Evolutionary conservation across 352 stramenopile genomes (phyloP).

Genomic region (Pythium brassicae): DNA sequence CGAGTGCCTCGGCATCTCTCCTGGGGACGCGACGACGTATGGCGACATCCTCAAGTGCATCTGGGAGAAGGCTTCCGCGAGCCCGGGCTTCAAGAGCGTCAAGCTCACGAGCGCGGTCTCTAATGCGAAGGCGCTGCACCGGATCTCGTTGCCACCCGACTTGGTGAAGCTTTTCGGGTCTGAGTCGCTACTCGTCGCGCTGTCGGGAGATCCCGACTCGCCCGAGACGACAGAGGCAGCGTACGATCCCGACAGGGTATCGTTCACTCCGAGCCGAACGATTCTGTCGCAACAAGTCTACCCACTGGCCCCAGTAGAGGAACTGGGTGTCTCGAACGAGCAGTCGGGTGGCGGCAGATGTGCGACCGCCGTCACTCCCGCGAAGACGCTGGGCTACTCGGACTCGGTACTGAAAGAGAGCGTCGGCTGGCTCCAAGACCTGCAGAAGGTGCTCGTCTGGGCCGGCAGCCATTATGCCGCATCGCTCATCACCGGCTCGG

Average conservation of each 20-base stretch:
- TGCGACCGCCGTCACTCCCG: neutral
- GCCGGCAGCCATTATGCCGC: constrained; percentile 60
- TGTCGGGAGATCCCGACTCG: constrained; percentile 3
- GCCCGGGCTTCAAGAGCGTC: constrained; percentile 18
- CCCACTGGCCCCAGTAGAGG: constrained; percentile 9
- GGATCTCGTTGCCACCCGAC: constrained; percentile 34
- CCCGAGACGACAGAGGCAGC: constrained; percentile 4
- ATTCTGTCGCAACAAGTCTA: constrained; percentile 61
- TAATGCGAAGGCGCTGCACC: constrained; percentile 22
- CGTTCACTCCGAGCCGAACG: constrained; percentile 37
- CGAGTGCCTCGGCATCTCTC: constrained; percentile 19
- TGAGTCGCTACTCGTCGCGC: constrained; percentile 37
- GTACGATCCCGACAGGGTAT: constrained; percentile 26
- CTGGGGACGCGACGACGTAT: constrained; percentile 21
- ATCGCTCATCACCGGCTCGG: constrained; percentile 41
- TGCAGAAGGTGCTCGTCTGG: constrained; percentile 63
- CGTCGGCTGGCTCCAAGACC: constrained; percentile 45
- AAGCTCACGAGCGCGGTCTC: constrained; percentile 28
- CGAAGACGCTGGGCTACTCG: constrained; percentile 4
- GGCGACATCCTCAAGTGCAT: constrained; percentile 28
- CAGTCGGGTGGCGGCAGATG: neutral
- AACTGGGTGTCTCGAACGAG: neutral
- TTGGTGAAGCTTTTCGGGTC: constrained; percentile 41
- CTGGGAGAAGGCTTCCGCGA: constrained; percentile 32
- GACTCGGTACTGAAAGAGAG: constrained; percentile 26